A percentile compares a stretch with the other conserved stretches of the same genome.
Conservation (phyloP, 2,329 filamentous ascomycete genomes). For the Ophiocordyceps camponoti-rufipedis region DNA sequence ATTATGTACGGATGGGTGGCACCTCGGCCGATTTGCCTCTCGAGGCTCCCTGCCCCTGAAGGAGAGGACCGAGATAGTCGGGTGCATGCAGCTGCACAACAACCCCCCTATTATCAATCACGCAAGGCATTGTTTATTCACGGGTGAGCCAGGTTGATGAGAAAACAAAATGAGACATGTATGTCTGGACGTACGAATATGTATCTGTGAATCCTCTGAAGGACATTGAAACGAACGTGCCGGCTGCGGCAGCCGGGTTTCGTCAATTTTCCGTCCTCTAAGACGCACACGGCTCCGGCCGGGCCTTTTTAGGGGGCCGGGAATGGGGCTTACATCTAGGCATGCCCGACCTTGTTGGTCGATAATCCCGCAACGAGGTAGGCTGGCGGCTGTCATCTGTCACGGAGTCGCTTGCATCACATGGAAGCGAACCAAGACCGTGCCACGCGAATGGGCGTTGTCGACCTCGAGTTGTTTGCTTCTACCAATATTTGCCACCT, state of each 20-base stretch:
- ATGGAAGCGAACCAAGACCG: too few species aligned
- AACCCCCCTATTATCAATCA: not conserved
- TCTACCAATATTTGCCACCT: too few species aligned
- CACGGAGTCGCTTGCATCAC: too few species aligned
- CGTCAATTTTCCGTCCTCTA: not conserved
- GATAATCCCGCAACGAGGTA: too few species aligned
- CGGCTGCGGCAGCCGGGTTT: too few species aligned
- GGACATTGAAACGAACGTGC: too few species aligned
- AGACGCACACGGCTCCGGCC: not conserved
- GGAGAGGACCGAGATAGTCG: not conserved
- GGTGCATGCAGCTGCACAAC: not conserved
- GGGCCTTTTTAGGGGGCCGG: not conserved
- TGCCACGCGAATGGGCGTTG: too few species aligned
- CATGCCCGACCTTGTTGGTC: too few species aligned
- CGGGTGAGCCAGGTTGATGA: not conserved
- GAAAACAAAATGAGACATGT: not conserved
- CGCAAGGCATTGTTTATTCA: not conserved
- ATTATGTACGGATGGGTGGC: not conserved
- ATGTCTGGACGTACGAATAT: not conserved
- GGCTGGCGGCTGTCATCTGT: too few species aligned
- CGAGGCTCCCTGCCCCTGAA: not conserved
- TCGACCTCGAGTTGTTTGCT: too few species aligned
- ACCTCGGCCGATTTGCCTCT: not conserved
- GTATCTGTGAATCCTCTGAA: too few species aligned
- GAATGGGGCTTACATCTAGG: too few species aligned